These are phyloP conservation scores for Fusarium pilosicola DNA, from an alignment of 2,329 filamentous ascomycete species.

Conservation along the genomic window DNA sequence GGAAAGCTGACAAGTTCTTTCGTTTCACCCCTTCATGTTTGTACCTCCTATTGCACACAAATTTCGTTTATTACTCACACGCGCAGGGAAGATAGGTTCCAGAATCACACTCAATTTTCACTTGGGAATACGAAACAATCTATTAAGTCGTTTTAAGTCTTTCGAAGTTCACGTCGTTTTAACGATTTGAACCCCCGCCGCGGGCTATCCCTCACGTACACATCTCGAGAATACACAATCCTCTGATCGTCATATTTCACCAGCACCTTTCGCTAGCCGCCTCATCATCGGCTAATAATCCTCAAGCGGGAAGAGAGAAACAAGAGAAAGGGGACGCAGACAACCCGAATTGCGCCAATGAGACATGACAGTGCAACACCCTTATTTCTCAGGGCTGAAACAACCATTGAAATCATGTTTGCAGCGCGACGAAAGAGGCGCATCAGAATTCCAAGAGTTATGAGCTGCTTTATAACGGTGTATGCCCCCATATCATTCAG, in stretches of 20 bases:
- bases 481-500: neutral
- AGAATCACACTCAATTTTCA: neutral
- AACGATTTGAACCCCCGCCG: slow-evolving; percentile 26
- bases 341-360: neutral
- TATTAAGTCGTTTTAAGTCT: slow-evolving; percentile 43
- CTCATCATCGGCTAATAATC: neutral
- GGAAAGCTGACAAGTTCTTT: neutral
- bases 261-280: neutral
- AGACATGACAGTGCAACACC: neutral
- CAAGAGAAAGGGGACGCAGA: neutral
- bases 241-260: slow-evolving; percentile 11
- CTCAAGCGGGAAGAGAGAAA: neutral
- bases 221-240: slow-evolving; percentile 4
- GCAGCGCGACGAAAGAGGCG: slow-evolving; percentile 4
- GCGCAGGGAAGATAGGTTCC: neutral
- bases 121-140: slow-evolving; percentile 38
- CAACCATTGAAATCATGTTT: slow-evolving; percentile 3
- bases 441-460: neutral
- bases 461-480: slow-evolving; percentile 1
- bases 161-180: slow-evolving; percentile 26
- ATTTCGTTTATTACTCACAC: neutral
- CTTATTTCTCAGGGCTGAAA: slow-evolving; percentile 8
- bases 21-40: neutral
- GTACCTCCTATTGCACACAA: neutral
- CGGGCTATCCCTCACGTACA: slow-evolving; percentile 6